These are phyloP conservation scores for Colletotrichum agaves DNA, from an alignment of 2,329 filamentous ascomycete genomes.

Conservation along the genomic window DNA sequence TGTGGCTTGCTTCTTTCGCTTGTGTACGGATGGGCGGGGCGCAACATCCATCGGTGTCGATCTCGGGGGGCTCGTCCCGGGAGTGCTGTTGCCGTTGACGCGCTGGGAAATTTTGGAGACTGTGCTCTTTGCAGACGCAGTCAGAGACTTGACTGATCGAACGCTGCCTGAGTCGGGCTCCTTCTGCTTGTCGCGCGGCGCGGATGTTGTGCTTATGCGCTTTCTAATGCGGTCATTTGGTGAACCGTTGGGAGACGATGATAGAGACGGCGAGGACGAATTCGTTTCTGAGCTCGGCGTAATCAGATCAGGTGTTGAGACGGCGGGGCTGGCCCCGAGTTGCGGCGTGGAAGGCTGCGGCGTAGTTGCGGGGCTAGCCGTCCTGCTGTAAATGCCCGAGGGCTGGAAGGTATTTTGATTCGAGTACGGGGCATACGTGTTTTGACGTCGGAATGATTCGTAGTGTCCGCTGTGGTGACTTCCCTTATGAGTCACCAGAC, in stretches of 20 bases:
- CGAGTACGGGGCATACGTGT: slow-evolving; percentile 77
- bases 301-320: slow-evolving; percentile 60
- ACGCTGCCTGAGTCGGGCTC: slow-evolving; percentile 64
- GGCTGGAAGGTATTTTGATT: slow-evolving; percentile 83
- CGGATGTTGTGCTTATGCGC: slow-evolving; percentile 34
- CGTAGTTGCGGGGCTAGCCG: slow-evolving; percentile 64
- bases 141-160: slow-evolving; percentile 67
- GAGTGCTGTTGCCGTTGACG: slow-evolving; percentile 39
- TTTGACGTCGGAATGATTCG: slow-evolving; percentile 92
- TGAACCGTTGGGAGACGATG: slow-evolving; percentile 44
- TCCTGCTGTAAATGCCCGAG: slow-evolving; percentile 77
- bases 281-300: slow-evolving; percentile 50
- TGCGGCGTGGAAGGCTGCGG: slow-evolving; percentile 61
- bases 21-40: slow-evolving; percentile 40
- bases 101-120: slow-evolving; percentile 60
- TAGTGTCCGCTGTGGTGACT: slow-evolving; percentile 97
- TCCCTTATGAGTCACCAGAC: slow-evolving; percentile 92
- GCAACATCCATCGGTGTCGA: slow-evolving; percentile 40
- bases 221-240: slow-evolving; percentile 36
- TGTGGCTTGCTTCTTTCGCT: slow-evolving; percentile 65
- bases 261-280: slow-evolving; percentile 52
- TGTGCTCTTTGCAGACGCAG: slow-evolving; percentile 65
- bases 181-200: slow-evolving; percentile 49
- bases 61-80: slow-evolving; percentile 39
- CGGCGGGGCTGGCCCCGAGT: slow-evolving; percentile 54